Base-by-base conservation (phyloP, 352 stramenopile genomes). In the Phytophthora crassamura region DNA sequence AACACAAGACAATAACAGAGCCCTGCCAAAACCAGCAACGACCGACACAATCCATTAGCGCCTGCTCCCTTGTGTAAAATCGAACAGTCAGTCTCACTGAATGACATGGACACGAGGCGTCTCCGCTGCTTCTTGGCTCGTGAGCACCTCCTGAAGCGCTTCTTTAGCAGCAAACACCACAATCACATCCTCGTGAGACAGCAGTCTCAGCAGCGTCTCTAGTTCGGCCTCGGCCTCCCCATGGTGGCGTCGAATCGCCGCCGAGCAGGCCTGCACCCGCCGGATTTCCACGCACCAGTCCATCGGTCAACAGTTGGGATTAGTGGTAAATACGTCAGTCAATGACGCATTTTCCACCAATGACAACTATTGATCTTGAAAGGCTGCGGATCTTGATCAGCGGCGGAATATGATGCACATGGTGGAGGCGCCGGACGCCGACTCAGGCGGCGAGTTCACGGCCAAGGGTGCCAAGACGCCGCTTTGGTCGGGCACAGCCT, bases 121-220 rank as follows among this genome's bases (percentile, higher is more conserved):
- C 30, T 34, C 33, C 4, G 11, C 43, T 18, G 47, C 45, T 36
- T 9, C 40, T 34, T 45, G 50, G 7, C 34, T 14, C 4, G 14
- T 7, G 35, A 75, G 47, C 7, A 70, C 14, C 38, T 59, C 59
- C 25, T 39, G 42, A 33, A 91, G 59, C 32, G 60, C 54, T 52
- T 80, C 67, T 62, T 86, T 72, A 11, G 75, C 79, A 10, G 69
- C 30, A 62, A 76, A 90, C 9, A 63, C 77, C 15, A 82, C 54
- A 22, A 89, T 28, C 41, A 79, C 61, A 35, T 91, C 80, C 0
- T 42, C 46, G 12, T 72, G 50, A 0, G 76, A 65, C 28, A 83
- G 14, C 9, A 71, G 58, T 6, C 14, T 39, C 4, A 72, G 25
- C n/a, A 89, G 11, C 22, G 56, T 35, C 33, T 51, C 55, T 7